Percentiles rank a stretch among this genome's conserved stretches.
Evolutionary conservation across 2,329 filamentous ascomycete species (phyloP).

Genomic region (Triangularia verruculosa): DNA sequence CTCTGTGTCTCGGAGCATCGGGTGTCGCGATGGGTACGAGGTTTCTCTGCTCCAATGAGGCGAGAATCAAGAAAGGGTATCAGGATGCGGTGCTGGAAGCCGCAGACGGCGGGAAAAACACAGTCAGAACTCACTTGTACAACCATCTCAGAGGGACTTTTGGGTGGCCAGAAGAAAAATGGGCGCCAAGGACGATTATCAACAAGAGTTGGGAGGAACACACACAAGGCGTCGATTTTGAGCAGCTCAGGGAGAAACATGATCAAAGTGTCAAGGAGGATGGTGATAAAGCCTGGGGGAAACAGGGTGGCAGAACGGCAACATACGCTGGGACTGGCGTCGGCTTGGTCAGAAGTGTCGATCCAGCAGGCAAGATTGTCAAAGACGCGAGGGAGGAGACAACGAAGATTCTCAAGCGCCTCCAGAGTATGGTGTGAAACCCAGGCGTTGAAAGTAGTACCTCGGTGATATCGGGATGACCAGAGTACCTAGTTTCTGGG

Average conservation of each 20-base stretch:
- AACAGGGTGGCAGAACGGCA: slow-evolving; percentile 42
- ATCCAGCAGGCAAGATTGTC: slow-evolving; percentile 40
- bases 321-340: slow-evolving; percentile 49
- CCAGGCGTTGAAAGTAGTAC: too few relatives aligned
- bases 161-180: slow-evolving; percentile 41
- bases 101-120: slow-evolving; percentile 38
- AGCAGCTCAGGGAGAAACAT: slow-evolving; percentile 43
- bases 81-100: slow-evolving; percentile 43
- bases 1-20: slow-evolving; percentile 48
- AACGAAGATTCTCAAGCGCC: slow-evolving; percentile 19
- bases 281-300: slow-evolving; percentile 47
- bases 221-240: slow-evolving; percentile 38
- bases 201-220: slow-evolving; percentile 40
- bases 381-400: slow-evolving; percentile 32
- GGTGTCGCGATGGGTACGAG: slow-evolving; percentile 62
- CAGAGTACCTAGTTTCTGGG: too few relatives aligned
- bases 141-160: slow-evolving; percentile 43
- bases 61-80: slow-evolving; percentile 40
- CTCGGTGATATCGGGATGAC: too few relatives aligned
- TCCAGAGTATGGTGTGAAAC: background rate
- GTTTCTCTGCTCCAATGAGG: slow-evolving; percentile 51
- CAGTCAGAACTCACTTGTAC: slow-evolving; percentile 43
- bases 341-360: slow-evolving; percentile 42
- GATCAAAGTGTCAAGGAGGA: slow-evolving; percentile 37
- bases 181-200: slow-evolving; percentile 39